Conservation (phyloP, 192 early-diverging fungal species). For the Martensiomyces pterosporus region DNA sequence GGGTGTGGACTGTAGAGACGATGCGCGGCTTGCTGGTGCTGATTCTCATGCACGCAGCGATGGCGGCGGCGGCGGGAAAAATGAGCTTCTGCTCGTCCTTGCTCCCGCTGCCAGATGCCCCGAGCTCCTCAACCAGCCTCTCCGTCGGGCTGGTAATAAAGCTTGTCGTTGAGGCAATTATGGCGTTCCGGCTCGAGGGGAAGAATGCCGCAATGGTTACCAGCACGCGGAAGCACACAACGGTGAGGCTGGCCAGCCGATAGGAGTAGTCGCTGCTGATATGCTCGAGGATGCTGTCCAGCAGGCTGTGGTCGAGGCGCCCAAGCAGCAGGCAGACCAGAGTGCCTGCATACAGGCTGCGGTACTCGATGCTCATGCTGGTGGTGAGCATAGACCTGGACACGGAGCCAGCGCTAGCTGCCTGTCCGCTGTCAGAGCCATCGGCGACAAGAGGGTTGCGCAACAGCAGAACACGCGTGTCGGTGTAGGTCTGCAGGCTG, state of each 20-base stretch:
- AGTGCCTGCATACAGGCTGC: conserved; percentile 24
- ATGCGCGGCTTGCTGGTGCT: conserved; percentile 4
- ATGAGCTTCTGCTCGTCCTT: conserved; percentile 17
- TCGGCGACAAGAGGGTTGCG: not conserved
- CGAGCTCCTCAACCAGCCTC: conserved; percentile 15
- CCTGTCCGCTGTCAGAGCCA: not conserved
- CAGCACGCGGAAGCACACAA: conserved; percentile 42
- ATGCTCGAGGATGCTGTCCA: conserved; percentile 26
- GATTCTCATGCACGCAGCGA: conserved; percentile 18
- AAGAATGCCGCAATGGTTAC: conserved; percentile 23
- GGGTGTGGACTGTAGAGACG: conserved; percentile 25
- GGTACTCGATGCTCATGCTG: conserved; percentile 21
- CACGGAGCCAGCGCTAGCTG: not conserved
- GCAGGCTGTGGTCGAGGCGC: conserved; percentile 9
- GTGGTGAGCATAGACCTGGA: conserved; percentile 8
- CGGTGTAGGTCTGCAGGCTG: conserved; percentile 22
- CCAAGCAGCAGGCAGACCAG: conserved; percentile 32
- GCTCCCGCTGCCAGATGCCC: conserved; percentile 2
- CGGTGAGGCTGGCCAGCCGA: conserved; percentile 24
- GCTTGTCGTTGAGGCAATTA: conserved; percentile 5
- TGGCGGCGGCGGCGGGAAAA: conserved; percentile 25
- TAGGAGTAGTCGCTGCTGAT: conserved; percentile 16
- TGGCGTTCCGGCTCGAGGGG: conserved; percentile 13
- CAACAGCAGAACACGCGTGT: conserved; percentile 6
- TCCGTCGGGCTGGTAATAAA: conserved; percentile 32